A percentile compares a stretch with the other conserved stretches of the same genome.
Evolutionary conservation across 202 grass and related monocot species (phyloP).

Genomic region (Zizania palustris): DNA sequence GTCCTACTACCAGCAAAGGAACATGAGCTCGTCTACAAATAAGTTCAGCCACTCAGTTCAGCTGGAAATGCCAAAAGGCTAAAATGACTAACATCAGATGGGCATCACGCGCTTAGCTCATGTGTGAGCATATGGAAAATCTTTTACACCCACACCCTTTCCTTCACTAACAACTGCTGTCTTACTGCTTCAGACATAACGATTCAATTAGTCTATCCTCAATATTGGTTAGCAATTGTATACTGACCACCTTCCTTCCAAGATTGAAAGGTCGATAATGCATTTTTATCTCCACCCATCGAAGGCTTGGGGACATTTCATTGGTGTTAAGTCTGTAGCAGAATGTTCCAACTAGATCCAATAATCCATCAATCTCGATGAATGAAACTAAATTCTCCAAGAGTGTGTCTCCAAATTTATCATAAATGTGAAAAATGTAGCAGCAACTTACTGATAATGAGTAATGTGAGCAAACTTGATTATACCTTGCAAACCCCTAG

Average conservation of each 20-base stretch:
- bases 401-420: background rate
- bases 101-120: background rate
- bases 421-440: background rate
- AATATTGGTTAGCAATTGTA: background rate
- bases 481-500: conserved; percentile 57
- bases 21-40: background rate
- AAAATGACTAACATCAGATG: conserved; percentile 7
- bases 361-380: background rate
- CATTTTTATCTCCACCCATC: conserved; percentile 11
- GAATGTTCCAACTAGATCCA: conserved; percentile 22
- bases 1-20: background rate
- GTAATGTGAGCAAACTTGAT: conserved; percentile 4
- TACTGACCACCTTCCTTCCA: background rate
- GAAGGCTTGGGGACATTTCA: background rate
- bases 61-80: conserved; percentile 9
- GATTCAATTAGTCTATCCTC: background rate
- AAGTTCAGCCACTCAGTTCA: conserved; percentile 17
- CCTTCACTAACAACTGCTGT: background rate
- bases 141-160: background rate
- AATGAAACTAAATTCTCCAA: conserved; percentile 16
- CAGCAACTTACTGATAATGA: conserved; percentile 4
- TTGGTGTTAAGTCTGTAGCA: background rate
- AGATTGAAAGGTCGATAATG: background rate
- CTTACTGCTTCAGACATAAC: background rate
- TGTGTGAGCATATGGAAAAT: background rate